Conservation (phyloP, 1,139 yeast genomes). For the Geotrichum cucujoidarum region DNA sequence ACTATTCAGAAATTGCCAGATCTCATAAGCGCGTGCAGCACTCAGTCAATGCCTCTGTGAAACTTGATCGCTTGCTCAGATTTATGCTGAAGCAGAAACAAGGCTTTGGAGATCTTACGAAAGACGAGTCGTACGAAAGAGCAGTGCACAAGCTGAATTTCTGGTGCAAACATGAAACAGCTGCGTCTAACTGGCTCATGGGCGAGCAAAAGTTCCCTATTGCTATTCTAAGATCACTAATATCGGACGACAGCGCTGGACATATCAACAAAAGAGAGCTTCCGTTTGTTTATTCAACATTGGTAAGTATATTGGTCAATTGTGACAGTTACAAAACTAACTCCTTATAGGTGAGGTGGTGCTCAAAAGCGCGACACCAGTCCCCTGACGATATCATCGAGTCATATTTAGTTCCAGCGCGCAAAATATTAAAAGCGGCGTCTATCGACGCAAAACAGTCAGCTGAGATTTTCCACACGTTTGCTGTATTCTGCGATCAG, state of each 20-base stretch:
- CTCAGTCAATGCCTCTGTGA: constrained; percentile 12
- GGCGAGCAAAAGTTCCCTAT: constrained; percentile 16
- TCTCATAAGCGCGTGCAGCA: constrained; percentile 12
- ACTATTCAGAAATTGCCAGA: constrained; percentile 14
- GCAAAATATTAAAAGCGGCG: constrained; percentile 20
- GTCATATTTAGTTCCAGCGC: constrained; percentile 20
- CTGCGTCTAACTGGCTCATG: constrained; percentile 16
- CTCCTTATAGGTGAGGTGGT: constrained; percentile 16
- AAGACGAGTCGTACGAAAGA: not conserved
- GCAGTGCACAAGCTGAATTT: constrained; percentile 9
- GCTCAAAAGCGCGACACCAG: constrained; percentile 18
- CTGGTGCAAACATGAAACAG: constrained; percentile 17
- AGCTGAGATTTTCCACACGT: constrained; percentile 50
- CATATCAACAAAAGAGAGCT: constrained; percentile 8
- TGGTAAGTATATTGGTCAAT: constrained; percentile 15
- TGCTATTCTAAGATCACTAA: constrained; percentile 10
- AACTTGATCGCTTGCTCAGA: constrained; percentile 3
- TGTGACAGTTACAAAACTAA: not conserved
- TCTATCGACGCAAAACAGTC: constrained; percentile 25
- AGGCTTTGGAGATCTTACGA: not conserved
- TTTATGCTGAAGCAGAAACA: not conserved
- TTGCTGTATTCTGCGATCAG: constrained; percentile 72
- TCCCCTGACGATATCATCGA: constrained; percentile 13
- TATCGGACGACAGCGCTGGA: not conserved
- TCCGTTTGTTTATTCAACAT: constrained; percentile 9